phyloP scores from a whole-genome alignment of 257 asterid genomes.

The Nicotiana benthamiana region DNA sequence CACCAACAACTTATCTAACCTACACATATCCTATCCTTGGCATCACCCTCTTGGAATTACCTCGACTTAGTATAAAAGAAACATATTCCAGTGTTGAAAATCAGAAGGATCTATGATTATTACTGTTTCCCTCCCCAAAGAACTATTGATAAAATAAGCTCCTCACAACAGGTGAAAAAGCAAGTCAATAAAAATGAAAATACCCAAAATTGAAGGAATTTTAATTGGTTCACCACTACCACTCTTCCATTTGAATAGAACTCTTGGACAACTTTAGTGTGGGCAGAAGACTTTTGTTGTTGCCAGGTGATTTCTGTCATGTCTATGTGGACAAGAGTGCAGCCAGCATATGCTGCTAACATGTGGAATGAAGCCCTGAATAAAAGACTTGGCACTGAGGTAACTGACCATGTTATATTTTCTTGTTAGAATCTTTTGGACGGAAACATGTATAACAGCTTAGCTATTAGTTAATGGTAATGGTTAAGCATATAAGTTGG shows the following conservation, averaged over 20 bases:
- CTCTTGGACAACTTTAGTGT: conserved; percentile 2
- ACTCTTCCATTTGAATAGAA: neutral
- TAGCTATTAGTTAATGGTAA: neutral
- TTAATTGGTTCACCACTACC: neutral
- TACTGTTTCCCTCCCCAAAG: neutral
- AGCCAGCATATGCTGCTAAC: conserved; percentile 98
- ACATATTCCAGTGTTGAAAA: neutral
- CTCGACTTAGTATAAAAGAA: neutral
- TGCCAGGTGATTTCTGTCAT: conserved; percentile 93
- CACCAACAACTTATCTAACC: neutral
- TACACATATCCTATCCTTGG: neutral
- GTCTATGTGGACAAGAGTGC: conserved; percentile 99
- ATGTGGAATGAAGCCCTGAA: conserved; percentile 99
- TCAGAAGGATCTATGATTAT: neutral
- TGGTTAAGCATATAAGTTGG: neutral
- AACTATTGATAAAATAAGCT: neutral
- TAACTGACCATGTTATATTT: conserved; percentile 13
- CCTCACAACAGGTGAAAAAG: neutral
- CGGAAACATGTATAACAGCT: neutral
- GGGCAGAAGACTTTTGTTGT: conserved; percentile 2
- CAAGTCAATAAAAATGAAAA: neutral
- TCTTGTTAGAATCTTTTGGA: neutral
- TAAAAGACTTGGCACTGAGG: conserved; percentile 98
- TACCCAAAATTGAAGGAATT: neutral
- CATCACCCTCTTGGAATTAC: neutral